A percentile compares a stretch with the other conserved stretches of the same genome.
phyloP scores from a whole-genome alignment of 768 basidiomycete species.

The Pleurotus platypus region DNA sequence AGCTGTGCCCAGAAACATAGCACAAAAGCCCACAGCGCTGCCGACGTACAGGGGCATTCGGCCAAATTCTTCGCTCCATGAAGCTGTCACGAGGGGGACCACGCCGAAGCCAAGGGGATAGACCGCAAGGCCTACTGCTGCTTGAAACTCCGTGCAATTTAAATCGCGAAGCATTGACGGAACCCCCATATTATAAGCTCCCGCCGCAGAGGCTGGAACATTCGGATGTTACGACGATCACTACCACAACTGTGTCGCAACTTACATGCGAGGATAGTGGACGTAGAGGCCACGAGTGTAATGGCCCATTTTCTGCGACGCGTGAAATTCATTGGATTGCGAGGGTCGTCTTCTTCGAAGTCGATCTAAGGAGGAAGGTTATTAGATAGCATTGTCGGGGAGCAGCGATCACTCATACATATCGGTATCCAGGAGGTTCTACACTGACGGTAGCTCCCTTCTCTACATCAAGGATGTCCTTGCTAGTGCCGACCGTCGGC shows the following conservation, averaged over 20 bases:
- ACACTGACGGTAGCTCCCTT: no score
- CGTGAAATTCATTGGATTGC: conserved; percentile 38
- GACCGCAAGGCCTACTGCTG: conserved; percentile 31
- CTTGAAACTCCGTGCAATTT: conserved; percentile 26
- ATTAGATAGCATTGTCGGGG: no score
- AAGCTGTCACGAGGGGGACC: conserved; percentile 49
- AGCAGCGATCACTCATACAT: no score
- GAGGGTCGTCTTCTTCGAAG: conserved; percentile 32
- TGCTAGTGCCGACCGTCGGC: no score
- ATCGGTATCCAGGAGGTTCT: no score
- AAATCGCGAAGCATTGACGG: conserved; percentile 39
- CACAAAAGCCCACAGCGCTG: conserved; percentile 31
- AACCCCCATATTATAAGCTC: conserved; percentile 41
- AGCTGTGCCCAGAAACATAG: not conserved
- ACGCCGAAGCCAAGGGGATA: conserved; percentile 49
- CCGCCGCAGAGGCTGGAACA: conserved; percentile 32
- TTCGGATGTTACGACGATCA: not conserved
- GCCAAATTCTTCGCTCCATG: conserved; percentile 55
- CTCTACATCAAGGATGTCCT: no score
- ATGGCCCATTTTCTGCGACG: conserved; percentile 36
- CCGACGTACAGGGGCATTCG: conserved; percentile 42
- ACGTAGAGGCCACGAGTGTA: conserved; percentile 41
- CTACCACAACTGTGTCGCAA: not conserved
- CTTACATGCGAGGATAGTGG: conserved; percentile 46
- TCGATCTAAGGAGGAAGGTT: conserved; percentile 27